phyloP scores from a whole-genome alignment of 2,329 filamentous ascomycete genomes.

The Aspergillus hiratsukae region DNA sequence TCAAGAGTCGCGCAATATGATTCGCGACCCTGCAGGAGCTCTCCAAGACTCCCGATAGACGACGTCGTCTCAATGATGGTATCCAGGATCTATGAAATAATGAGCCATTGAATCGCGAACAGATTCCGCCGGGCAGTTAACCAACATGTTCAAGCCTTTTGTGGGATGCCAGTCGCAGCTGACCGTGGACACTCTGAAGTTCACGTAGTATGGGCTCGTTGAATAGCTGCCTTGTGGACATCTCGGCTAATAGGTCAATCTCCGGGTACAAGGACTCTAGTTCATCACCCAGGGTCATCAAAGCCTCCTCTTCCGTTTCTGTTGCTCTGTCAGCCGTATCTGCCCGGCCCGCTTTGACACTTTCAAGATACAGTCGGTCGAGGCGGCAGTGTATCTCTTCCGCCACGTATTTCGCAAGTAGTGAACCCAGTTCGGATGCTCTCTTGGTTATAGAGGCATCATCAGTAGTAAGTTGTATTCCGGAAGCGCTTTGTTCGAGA shows the following conservation, averaged over 20 bases:
- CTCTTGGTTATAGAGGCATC: slow-evolving; percentile 26
- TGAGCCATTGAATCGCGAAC: slow-evolving; percentile 8
- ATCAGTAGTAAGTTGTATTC: slow-evolving; percentile 24
- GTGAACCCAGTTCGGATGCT: slow-evolving; percentile 23
- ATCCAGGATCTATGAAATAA: slow-evolving; percentile 25
- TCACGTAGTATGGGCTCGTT: slow-evolving; percentile 36
- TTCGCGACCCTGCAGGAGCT: slow-evolving; percentile 27
- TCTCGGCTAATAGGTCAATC: slow-evolving; percentile 37
- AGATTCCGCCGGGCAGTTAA: background rate
- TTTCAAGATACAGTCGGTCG: slow-evolving; percentile 38
- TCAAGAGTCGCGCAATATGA: slow-evolving; percentile 33
- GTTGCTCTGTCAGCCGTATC: background rate
- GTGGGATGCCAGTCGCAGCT: slow-evolving; percentile 26
- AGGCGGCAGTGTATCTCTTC: slow-evolving; percentile 38
- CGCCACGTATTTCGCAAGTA: slow-evolving; percentile 29
- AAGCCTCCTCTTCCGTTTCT: slow-evolving; percentile 11
- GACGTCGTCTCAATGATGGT: slow-evolving; percentile 31
- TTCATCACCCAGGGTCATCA: slow-evolving; percentile 31
- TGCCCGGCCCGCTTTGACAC: slow-evolving; percentile 9
- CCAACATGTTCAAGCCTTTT: slow-evolving; percentile 33
- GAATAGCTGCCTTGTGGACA: slow-evolving; percentile 42
- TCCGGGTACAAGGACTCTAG: slow-evolving; percentile 38
- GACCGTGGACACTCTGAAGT: slow-evolving; percentile 28
- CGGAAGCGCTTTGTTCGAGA: slow-evolving; percentile 27
- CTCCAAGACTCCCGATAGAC: slow-evolving; percentile 25